A percentile compares a stretch with the other conserved stretches of the same genome.
Conservation (phyloP, 306 rosid genomes). For the Myrica gale region DNA sequence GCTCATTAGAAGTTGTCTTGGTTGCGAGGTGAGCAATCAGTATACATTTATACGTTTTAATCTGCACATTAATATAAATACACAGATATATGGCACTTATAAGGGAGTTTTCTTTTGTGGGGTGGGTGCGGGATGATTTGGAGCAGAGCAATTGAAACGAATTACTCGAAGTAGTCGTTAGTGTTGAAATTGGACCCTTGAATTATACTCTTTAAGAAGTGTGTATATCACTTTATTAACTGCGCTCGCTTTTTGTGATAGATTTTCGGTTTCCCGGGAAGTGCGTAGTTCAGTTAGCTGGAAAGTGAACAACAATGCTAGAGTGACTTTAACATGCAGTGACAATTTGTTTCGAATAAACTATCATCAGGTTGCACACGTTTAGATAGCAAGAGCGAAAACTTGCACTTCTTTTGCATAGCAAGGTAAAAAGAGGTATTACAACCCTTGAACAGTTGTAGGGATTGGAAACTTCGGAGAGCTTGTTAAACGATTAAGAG, state of each 20-base stretch:
- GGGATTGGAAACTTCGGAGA: neutral
- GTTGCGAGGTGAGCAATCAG: conserved; percentile 38
- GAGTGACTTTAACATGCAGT: neutral
- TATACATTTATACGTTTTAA: neutral
- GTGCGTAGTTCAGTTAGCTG: neutral
- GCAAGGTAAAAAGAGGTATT: neutral
- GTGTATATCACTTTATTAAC: neutral
- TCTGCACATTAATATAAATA: no score
- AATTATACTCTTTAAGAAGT: neutral
- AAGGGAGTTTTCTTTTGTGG: neutral
- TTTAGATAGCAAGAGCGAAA: no score
- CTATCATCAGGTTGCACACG: neutral
- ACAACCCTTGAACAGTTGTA: neutral
- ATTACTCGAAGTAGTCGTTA: neutral
- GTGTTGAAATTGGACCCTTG: neutral
- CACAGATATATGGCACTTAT: neutral
- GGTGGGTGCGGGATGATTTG: neutral
- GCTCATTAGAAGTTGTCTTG: conserved; percentile 27
- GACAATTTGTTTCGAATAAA: neutral
- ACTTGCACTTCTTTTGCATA: neutral
- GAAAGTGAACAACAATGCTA: neutral
- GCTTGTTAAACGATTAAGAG: neutral
- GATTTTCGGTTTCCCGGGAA: neutral
- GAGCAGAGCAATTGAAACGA: neutral
- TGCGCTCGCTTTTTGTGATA: neutral